Percentiles rank a stretch among this genome's conserved stretches.
phyloP scores from a whole-genome alignment of 768 basidiomycete genomes.

The Russula sp. region DNA sequence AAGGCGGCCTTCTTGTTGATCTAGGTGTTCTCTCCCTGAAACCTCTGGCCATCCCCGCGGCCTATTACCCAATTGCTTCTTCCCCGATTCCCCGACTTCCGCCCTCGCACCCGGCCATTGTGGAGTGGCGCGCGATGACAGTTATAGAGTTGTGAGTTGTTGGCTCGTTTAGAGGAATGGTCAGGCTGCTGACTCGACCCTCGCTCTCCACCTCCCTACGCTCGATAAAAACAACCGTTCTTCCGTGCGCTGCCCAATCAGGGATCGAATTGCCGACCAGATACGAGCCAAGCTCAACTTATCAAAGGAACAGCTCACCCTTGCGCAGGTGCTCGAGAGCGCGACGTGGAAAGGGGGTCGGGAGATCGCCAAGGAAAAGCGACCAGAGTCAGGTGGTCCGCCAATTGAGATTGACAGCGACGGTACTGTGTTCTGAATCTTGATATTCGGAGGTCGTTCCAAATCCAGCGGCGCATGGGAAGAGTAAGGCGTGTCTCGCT shows the following conservation, averaged over 20 bases:
- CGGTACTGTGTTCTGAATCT: conserved; percentile 65
- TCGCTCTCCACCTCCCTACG: background rate
- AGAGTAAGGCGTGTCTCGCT: conserved; percentile 10
- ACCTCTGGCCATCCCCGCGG: conserved; percentile 41
- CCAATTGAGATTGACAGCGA: conserved; percentile 85
- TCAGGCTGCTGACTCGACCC: background rate
- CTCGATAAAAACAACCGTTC: background rate
- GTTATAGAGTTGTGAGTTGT: conserved; percentile 76
- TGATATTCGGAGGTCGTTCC: background rate
- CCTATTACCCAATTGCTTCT: conserved; percentile 39
- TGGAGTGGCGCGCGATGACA: conserved; percentile 96
- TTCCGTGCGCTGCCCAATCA: conserved; percentile 30
- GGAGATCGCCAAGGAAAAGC: conserved; percentile 77
- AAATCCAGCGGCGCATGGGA: background rate
- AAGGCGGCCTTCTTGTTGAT: conserved; percentile 86
- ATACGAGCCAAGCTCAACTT: conserved; percentile 58
- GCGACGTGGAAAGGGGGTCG: conserved; percentile 98
- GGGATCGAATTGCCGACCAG: conserved; percentile 71
- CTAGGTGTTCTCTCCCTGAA: conserved; percentile 72
- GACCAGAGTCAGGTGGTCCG: conserved; percentile 72
- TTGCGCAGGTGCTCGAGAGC: conserved; percentile 87
- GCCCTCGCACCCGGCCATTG: conserved; percentile 82
- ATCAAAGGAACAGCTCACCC: conserved; percentile 47
- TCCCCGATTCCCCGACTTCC: conserved; percentile 56
- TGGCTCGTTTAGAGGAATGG: background rate